phyloP scores from a whole-genome alignment of 2,329 filamentous ascomycete genomes.

The Tolypocladium endophyticum region DNA sequence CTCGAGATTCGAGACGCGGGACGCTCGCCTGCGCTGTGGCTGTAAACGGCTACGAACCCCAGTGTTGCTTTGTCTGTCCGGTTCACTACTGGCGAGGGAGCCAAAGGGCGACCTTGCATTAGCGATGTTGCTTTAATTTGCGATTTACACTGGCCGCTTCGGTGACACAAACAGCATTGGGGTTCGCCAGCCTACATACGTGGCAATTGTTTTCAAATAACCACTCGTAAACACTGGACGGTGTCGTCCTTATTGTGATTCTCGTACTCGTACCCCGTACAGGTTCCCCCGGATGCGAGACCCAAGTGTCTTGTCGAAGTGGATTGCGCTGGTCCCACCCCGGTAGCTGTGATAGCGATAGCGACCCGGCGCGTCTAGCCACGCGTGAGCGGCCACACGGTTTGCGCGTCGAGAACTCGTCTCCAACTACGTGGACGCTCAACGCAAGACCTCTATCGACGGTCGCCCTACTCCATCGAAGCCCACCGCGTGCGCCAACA shows the following conservation, averaged over 20 bases:
- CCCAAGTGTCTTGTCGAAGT: neutral
- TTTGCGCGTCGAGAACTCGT: neutral
- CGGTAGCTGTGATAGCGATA: neutral
- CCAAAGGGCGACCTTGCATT: no score
- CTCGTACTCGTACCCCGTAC: no score
- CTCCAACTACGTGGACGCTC: neutral
- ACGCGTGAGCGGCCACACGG: neutral
- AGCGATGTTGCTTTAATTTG: neutral
- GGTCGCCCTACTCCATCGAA: neutral
- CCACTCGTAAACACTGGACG: no score
- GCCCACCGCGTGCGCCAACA: neutral
- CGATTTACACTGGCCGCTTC: neutral
- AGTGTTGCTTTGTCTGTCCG: neutral
- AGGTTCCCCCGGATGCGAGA: no score
- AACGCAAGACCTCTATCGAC: neutral
- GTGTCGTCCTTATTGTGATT: neutral
- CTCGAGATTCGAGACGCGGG: neutral
- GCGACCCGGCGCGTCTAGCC: neutral
- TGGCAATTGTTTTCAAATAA: neutral
- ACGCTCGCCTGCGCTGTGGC: neutral
- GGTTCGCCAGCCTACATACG: neutral
- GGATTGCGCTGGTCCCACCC: neutral
- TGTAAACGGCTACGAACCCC: neutral
- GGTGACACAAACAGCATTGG: neutral
- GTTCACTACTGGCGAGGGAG: neutral